Percentiles rank a stretch among this genome's conserved stretches.
These are phyloP conservation scores for Aurinia saxatilis DNA, from an alignment of 345 rosid genomes.

Conservation along the genomic window DNA sequence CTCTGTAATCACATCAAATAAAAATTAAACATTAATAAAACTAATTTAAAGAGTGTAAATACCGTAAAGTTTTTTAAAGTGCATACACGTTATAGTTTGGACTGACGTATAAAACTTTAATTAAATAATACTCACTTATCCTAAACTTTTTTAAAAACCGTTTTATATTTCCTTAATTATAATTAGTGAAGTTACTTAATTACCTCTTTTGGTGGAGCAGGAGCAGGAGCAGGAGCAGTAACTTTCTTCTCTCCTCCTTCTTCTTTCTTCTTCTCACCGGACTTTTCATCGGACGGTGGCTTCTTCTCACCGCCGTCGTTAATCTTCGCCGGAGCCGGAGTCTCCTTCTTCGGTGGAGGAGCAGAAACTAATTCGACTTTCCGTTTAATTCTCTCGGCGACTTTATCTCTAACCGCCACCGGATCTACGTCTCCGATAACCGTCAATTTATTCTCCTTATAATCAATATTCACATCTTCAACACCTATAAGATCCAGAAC, in stretches of 20 bases:
- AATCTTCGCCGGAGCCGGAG: conserved; percentile 5
- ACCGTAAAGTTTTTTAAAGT: conserved; percentile 21
- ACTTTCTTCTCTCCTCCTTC: conserved; percentile 44
- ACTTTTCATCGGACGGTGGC: conserved; percentile 33
- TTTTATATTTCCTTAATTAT: background rate
- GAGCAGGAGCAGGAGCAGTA: conserved; percentile 11
- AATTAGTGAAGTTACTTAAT: background rate
- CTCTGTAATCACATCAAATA: conserved; percentile 34
- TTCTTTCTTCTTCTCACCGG: conserved; percentile 29
- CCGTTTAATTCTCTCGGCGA: conserved; percentile 45
- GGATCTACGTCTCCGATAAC: conserved; percentile 81
- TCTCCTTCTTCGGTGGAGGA: conserved; percentile 28
- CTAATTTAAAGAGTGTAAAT: conserved; percentile 6
- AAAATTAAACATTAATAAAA: background rate
- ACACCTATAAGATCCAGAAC: conserved; percentile 63
- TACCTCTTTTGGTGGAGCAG: conserved; percentile 28
- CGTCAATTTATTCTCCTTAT: conserved; percentile 44
- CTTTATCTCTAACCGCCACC: conserved; percentile 29
- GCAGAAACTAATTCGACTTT: conserved; percentile 35
- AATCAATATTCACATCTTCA: conserved; percentile 53
- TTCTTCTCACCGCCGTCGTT: conserved; percentile 29
- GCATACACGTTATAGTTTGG: conserved; percentile 21
- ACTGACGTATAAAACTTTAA: conserved; percentile 18
- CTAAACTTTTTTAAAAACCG: background rate
- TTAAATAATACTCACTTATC: background rate